Base-by-base conservation (phyloP, 306 rosid species). In the Ormosia semicastrata region DNA sequence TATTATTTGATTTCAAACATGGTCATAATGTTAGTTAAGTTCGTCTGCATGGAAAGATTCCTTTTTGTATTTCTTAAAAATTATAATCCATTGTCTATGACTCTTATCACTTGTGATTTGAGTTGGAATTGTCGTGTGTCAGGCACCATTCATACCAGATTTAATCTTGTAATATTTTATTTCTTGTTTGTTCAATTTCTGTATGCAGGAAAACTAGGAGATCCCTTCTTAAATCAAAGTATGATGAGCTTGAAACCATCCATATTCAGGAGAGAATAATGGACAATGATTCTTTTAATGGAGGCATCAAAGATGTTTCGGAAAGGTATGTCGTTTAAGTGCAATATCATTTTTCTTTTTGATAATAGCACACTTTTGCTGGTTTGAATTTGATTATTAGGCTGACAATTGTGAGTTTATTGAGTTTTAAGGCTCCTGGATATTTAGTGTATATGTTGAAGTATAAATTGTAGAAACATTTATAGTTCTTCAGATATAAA, bases 121-220 rank as follows among this genome's bases (percentile, higher is more conserved):
- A 62, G 15, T 44, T 65, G 11, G 68, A 58, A 18, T 49, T 5
- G 15, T 30, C 7, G 40, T 5, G 10, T 40, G 66, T 12, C 10
- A 2, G 43, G 33, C 56, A 39, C 17, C 15, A 6, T 11, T 62
- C 44, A 24, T n/a, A 10, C 15, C 50, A 32, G 41, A 30, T 60
- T 39, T 49, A 39, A 12, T 62, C 32, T 60, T 60, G 2, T 49
- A 17, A 37, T 33, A 24, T 53, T 39, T 15, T 18, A 24, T 74
- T 77, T 54, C 12, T 34, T 43, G n/a, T 53, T 50, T 43, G 73
- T 64, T 65, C 34, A 50, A 67, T 71, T 85, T 76, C 64, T 85
- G 82, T 62, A 66, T 73, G 15, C 39, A 91, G 95, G 84, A 89
- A 82, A 86, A 77, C 78, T 41, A 76, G 75, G 86, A 63, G 77